Percentiles rank a stretch among this genome's conserved stretches.
Conservation (phyloP, 768 basidiomycete genomes). For the Panellus pusillus region DNA sequence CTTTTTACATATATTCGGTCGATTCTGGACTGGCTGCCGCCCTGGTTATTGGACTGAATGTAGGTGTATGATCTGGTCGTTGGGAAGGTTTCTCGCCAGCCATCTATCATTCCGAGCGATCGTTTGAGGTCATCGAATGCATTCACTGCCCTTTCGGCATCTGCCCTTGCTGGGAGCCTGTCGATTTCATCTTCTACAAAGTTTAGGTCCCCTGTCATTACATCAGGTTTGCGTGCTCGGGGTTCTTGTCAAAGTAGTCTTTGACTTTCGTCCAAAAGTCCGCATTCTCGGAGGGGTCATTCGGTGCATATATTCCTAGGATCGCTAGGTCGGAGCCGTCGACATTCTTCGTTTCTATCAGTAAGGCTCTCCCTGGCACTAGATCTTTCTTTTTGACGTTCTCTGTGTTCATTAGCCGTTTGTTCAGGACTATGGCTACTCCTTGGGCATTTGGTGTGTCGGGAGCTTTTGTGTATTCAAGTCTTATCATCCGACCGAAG, state of each 20-base stretch:
- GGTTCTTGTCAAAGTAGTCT: slow-evolving; percentile 1
- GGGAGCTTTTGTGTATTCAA: slow-evolving; percentile 22
- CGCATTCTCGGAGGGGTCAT: slow-evolving; percentile 26
- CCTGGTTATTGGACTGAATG: slow-evolving; percentile 4
- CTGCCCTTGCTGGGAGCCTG: slow-evolving; percentile 26
- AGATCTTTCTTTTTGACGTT: neutral
- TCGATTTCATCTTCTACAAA: slow-evolving; percentile 40
- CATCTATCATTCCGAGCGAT: slow-evolving; percentile 25
- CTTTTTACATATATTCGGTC: slow-evolving; percentile 35
- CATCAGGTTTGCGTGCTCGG: slow-evolving; percentile 26
- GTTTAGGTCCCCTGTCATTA: slow-evolving; percentile 44
- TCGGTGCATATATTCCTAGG: slow-evolving; percentile 38
- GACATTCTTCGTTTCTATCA: slow-evolving; percentile 16
- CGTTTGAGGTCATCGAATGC: slow-evolving; percentile 26
- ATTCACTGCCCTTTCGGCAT: slow-evolving; percentile 12
- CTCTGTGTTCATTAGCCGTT: slow-evolving; percentile 19
- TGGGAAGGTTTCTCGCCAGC: slow-evolving; percentile 32
- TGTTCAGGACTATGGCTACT: slow-evolving; percentile 36
- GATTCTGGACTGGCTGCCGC: slow-evolving; percentile 28
- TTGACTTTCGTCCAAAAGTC: slow-evolving; percentile 30
- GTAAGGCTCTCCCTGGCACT: neutral
- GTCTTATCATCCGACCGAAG: slow-evolving; percentile 16
- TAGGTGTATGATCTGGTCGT: slow-evolving; percentile 29
- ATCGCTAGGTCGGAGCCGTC: slow-evolving; percentile 21
- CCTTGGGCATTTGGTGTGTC: slow-evolving; percentile 24